Conservation (phyloP, 805 yeast species). For the Ogataea nitratoaversa region DNA sequence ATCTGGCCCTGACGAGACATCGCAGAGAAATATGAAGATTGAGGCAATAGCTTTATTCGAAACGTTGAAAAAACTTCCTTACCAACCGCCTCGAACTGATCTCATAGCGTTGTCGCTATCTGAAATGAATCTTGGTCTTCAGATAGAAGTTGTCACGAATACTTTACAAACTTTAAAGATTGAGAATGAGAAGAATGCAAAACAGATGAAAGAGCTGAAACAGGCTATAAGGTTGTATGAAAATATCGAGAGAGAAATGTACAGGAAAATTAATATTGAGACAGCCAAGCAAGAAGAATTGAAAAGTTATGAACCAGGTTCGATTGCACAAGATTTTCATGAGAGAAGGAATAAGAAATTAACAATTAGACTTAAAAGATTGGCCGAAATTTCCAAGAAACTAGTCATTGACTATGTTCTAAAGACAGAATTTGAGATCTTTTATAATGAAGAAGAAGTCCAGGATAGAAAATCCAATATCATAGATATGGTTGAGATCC, state of each 20-base stretch:
- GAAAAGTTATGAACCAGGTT: slow-evolving; percentile 3
- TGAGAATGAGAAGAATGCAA: slow-evolving; percentile 1
- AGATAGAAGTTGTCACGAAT: slow-evolving; percentile 8
- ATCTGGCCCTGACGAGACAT: no score
- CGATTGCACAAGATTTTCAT: slow-evolving; percentile 2
- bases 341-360: slow-evolving; percentile 11
- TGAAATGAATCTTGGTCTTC: slow-evolving; percentile 12
- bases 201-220: slow-evolving; percentile 4
- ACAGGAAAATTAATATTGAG: slow-evolving; percentile 8
- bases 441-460: slow-evolving; percentile 15
- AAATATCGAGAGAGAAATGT: slow-evolving; percentile 6
- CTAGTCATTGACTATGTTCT: slow-evolving; percentile 28
- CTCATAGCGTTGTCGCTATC: slow-evolving; percentile 24
- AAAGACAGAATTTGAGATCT: slow-evolving; percentile 21
- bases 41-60: slow-evolving; percentile 22
- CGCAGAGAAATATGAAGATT: background rate
- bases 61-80: slow-evolving; percentile 23
- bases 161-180: background rate
- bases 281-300: slow-evolving; percentile 4
- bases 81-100: slow-evolving; percentile 27
- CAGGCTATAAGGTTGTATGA: slow-evolving; percentile 4
- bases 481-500: slow-evolving; percentile 27
- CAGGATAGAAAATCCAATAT: slow-evolving; percentile 19
- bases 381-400: slow-evolving; percentile 23
- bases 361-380: slow-evolving; percentile 17